Base-by-base conservation (phyloP, 2,329 filamentous ascomycete genomes). In the Hortaea werneckii region DNA sequence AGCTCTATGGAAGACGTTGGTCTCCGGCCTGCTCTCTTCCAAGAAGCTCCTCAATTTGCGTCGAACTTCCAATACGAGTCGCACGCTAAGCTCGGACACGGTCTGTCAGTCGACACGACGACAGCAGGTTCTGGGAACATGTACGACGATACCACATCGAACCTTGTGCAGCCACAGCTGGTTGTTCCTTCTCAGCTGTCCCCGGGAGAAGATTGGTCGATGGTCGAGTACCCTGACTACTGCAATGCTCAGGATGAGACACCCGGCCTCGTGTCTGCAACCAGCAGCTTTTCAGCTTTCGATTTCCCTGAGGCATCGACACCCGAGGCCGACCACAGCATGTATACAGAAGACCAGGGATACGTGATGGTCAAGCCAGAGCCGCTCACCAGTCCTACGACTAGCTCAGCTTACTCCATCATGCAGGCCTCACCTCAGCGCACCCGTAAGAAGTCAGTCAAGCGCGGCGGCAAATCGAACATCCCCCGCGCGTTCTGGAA, bases 151-250 rank as follows among this genome's bases (percentile, higher is more conserved):
- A n/a, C n/a, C 2, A 9, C 32, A 9, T 35, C 32, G 32, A 35
- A 35, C 32, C n/a, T 35, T 35, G 32, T 4, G 9, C 37, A 39
- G 10, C 37, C 37, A 8, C 50, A 52, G 29, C 49, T 55, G 3
- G 50, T 60, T 4, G 52, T 58, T 6, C 58, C 58, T 8, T 56
- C 57, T 1, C 51, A 59, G 30, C 47, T 61, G 2, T 51, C 46
- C 5, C 51, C 53, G 5, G 52, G 51, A 34, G 51, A 56, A 5
- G 52, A 51, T 37, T 57, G 53, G 30, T 29, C 40, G 0, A 53
- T 54, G 48, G 45, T 52, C 3, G 40, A 51, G 3, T 54, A 50
- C 40, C 29, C 10, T 8, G 43, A 34, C 5, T 56, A 50, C 29
- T 43, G 41, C 45, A 50, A 40, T 29, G 30, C 49, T 29, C 40